Evolutionary conservation across 139 green algal species (phyloP), one percentile per base, ranked within the genome.

Genomic region (Coelastrella sp.): DNA sequence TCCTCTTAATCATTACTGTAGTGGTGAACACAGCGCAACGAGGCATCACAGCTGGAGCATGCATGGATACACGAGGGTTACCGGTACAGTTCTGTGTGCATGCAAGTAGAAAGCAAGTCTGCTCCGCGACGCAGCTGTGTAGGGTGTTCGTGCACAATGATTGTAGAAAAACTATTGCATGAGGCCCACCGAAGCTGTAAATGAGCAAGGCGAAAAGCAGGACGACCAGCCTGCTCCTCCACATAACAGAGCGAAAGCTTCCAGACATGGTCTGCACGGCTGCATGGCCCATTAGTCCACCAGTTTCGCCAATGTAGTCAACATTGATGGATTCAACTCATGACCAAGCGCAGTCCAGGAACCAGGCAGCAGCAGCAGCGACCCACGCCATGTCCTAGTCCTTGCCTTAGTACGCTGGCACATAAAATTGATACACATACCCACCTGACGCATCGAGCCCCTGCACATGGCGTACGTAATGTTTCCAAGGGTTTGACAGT

Each of bases 151-250:
- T 72, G 63, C 63, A 22, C 12, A 14, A 72, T 14, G 63, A 72
- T 72, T 14, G 15, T 72, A 72, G 12, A 17, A 22, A 1, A 72
- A 14, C 3, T 20, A 80, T 59, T 7, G 17, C 10, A 19, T 57
- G 8, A 7, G 9, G 10, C 82, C 35, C 8, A 87, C 82, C 82
- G 6, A 87, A 78, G 65, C 65, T 79, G 27, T 78, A 87, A 3
- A 87, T 70, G 24, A 87, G 72, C 82, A 87, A 79, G 24, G 63
- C 20, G 24, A 87, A 27, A 24, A 87, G 82, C 27, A 78, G 14
- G 15, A 78, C 15, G 27, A 63, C 7, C 27, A 87, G 82, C 65
- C 35, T 87, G 79, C 79, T 85, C 57, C 79, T 85, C 68, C 68
- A 76, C 68, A 76, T 10, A 7, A 76, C 68, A 3, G 15, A 24